Evolutionary conservation across 2,329 filamentous ascomycete genomes (phyloP).

Genomic region (Fusarium floridanum): DNA sequence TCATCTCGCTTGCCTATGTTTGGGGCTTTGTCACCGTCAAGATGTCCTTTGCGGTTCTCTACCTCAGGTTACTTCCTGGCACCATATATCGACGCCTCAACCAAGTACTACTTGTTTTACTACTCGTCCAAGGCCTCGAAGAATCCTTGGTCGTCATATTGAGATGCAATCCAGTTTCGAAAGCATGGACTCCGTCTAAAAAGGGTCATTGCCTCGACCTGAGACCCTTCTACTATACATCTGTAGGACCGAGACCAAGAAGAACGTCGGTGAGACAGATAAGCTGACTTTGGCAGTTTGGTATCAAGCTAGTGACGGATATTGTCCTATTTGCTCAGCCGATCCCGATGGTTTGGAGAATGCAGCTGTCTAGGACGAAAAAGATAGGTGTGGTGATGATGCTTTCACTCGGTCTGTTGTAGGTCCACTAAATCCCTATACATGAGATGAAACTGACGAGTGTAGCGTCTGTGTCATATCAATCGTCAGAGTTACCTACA

Average conservation of each 20-base stretch:
- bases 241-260: background rate
- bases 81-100: background rate
- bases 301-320: background rate
- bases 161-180: background rate
- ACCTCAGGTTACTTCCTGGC: background rate
- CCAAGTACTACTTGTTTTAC: background rate
- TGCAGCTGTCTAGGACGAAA: background rate
- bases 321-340: background rate
- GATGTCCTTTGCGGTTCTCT: background rate
- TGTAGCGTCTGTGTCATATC: background rate
- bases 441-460: background rate
- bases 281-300: background rate
- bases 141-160: background rate
- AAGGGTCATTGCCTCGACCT: background rate
- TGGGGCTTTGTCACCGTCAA: conserved; percentile 1
- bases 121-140: background rate
- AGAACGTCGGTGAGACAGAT: background rate
- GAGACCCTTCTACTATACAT: background rate
- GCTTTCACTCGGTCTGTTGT: background rate
- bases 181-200: background rate
- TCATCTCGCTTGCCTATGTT: background rate
- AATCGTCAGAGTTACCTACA: background rate
- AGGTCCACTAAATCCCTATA: too few species aligned
- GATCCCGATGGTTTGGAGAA: background rate
- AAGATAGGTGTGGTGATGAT: background rate